Base-by-base conservation (phyloP, 2,329 filamentous ascomycete species). In the Curvularia eragrostidis region DNA sequence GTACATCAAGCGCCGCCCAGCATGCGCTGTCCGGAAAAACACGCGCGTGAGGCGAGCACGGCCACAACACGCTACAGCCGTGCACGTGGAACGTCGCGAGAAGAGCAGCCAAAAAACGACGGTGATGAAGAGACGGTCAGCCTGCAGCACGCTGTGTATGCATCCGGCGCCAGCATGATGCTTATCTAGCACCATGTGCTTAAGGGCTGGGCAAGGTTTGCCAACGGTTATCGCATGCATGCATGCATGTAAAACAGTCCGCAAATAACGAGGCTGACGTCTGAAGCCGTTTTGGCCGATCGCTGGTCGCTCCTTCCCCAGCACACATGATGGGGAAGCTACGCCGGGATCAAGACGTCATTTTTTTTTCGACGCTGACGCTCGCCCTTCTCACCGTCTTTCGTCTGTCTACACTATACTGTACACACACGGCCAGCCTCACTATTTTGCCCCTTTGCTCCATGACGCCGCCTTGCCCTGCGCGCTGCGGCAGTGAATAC, bases 1-100 rank as follows among this genome's bases (percentile, higher is more conserved):
- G 24, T 36, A 50, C 52, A 56, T 24, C 48, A 56, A 46, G 43
- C 56, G 42, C 53, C 48, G 43, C 32, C 42, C n/a, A n/a, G 34
- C 24, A n/a, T 52, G 12, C 15, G 42, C 28, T 44, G 39, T 52
- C 38, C n/a, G 7, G 13, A 28, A 32, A 3, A 52, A 26, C 1
- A 43, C 39, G 24, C 34, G 34, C 23, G 15, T 49, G 34, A 39
- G n/a, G 21, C 34, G 23, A 38, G 30, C 32, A 39, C 34, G 34
- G 48, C 48, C 48, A 28, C 43, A 19, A 13, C 3, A 30, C 10
- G 43, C 26, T 18, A n/a, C 43, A n/a, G 28, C 43, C 10, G 26
- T 26, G 26, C 43, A 46, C 43, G 26, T 28, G 24, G 3, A 46
- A 30, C 19, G 26, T 15, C 26, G 8, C 26, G 24, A 18, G 26